Base-by-base conservation (phyloP, 148 eudicot species). In the Arctostaphylos glauca region DNA sequence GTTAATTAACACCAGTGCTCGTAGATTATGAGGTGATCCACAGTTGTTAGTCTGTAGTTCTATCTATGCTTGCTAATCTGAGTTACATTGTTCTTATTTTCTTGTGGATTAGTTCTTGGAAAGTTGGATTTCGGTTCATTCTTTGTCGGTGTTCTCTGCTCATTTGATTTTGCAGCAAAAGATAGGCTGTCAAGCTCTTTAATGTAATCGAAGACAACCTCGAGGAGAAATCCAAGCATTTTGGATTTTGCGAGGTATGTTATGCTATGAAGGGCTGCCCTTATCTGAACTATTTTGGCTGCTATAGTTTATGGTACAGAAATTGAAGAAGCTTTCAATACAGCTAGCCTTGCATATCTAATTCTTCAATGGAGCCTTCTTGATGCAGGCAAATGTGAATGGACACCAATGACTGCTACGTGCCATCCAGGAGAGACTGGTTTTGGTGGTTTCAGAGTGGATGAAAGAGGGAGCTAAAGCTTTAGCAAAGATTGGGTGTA, bases 11-110 rank as follows among this genome's bases (percentile, higher is more conserved):
- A 25, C 9, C 38, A 76, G 79, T 12, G 13, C 44, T 76, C 52
- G 55, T 78, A 52, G 60, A 56, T 44, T 78, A 50, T 56, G 67
- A 56, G 50, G 50, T 18, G 68, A 58, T 49, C 59, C 23, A 76
- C 44, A 66, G 71, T 66, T 10, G 12, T 10, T 66, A 66, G 71
- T 5, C 31, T 66, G 43, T 66, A 66, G 71, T 31, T 66, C 43
- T 66, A 14, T 75, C 14, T 14, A 18, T 49, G 21, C 76, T 21
- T 73, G 76, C 76, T 7, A 46, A 44, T 73, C 19, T 48, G 76
- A 73, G 76, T 46, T 46, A 9, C 53, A 73, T 48, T 48, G 54
- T 74, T 74, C 55, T 38, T 74, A 12, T 8, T 48, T 50, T 48
- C 14, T 49, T 15, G 13, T 19, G 77, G 21, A 3, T 71, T 16